phyloP scores from a whole-genome alignment of 2,329 filamentous ascomycete species.

The Hymenoscyphus fructigenus region DNA sequence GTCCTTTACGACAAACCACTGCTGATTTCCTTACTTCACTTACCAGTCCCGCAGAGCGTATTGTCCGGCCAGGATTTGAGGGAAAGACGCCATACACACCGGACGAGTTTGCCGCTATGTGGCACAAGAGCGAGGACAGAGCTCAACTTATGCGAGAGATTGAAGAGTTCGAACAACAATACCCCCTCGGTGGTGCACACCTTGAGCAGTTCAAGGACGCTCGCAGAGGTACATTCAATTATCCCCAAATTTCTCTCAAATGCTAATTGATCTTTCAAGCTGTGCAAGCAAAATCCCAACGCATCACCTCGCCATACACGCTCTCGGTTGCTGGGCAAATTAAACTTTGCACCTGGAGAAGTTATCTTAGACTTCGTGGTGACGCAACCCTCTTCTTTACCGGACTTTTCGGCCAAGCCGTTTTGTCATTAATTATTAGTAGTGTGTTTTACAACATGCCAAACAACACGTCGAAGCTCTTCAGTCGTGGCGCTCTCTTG shows the following conservation, averaged over 20 bases:
- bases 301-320: conserved; percentile 75
- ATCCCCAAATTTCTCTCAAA: neutral
- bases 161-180: conserved; percentile 28
- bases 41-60: conserved; percentile 54
- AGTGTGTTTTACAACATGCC: conserved; percentile 62
- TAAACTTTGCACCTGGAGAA: conserved; percentile 77
- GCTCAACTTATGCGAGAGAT: conserved; percentile 43
- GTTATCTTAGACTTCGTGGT: conserved; percentile 72
- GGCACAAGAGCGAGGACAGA: conserved; percentile 47
- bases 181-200: conserved; percentile 47
- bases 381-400: conserved; percentile 70
- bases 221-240: conserved; percentile 31
- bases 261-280: conserved; percentile 1
- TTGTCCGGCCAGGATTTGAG: conserved; percentile 56
- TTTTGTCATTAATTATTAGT: conserved; percentile 62
- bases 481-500: conserved; percentile 59
- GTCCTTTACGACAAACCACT: conserved; percentile 54
- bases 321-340: conserved; percentile 76
- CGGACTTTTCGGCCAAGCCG: conserved; percentile 25
- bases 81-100: conserved; percentile 63
- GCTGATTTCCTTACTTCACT: conserved; percentile 78
- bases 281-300: conserved; percentile 41
- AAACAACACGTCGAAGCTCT: conserved; percentile 57
- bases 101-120: conserved; percentile 64
- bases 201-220: conserved; percentile 43